These are phyloP conservation scores for Fagopyrum esculentum DNA, from an alignment of 148 eudicot species.

Conservation along the genomic window DNA sequence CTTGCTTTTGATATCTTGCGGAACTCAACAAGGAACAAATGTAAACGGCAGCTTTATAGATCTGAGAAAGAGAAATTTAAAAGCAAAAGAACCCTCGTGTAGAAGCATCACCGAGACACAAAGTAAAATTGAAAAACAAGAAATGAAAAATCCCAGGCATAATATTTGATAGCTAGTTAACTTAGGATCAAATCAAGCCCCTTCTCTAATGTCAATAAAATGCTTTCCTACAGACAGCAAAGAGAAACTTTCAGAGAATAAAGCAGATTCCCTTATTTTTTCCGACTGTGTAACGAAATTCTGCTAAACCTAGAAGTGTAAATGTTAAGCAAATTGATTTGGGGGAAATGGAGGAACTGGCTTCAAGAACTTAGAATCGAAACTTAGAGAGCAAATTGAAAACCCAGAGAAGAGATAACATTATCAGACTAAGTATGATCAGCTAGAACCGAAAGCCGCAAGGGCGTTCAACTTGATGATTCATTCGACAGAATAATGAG, in stretches of 20 bases:
- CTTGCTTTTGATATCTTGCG: constrained; percentile 54
- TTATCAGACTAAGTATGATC: not conserved
- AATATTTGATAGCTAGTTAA: not conserved
- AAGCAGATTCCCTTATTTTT: constrained; percentile 60
- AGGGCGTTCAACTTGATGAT: constrained; percentile 1
- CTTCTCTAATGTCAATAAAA: constrained; percentile 7
- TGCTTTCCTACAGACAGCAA: constrained; percentile 41
- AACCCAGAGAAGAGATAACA: not conserved
- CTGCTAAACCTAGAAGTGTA: constrained; percentile 14
- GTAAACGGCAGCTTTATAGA: constrained; percentile 76
- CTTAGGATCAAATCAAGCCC: constrained; percentile 20
- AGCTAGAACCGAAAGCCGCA: not conserved
- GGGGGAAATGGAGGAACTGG: not conserved
- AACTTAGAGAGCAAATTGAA: not conserved
- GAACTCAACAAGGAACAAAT: constrained; percentile 80
- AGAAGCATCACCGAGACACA: constrained; percentile 30
- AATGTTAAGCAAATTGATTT: not conserved
- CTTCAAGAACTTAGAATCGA: not conserved
- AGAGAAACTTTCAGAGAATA: constrained; percentile 79
- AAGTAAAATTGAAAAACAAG: constrained; percentile 22
- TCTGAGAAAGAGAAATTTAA: constrained; percentile 16
- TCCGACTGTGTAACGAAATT: constrained; percentile 16
- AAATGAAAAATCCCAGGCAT: no score
- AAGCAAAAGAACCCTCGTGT: constrained; percentile 4
- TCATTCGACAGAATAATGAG: not conserved